Percentiles rank a stretch among this genome's conserved stretches.
These are phyloP conservation scores for Coniella lustricola DNA, from an alignment of 2,329 filamentous ascomycete genomes.

Conservation along the genomic window DNA sequence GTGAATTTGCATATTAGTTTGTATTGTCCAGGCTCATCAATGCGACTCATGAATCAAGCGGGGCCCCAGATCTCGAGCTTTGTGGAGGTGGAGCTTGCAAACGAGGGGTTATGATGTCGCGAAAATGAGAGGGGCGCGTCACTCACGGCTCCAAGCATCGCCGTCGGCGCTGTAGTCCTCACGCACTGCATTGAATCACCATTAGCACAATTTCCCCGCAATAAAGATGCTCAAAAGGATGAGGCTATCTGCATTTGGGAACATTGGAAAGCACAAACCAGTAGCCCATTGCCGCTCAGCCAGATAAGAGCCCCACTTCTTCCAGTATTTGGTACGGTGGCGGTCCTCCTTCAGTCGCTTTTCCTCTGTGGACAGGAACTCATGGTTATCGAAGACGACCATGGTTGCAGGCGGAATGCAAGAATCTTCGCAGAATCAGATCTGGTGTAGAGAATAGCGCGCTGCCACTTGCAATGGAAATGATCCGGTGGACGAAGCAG, in stretches of 20 bases:
- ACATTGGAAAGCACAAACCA: slow-evolving; percentile 45
- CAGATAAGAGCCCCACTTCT: slow-evolving; percentile 94
- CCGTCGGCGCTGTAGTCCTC: slow-evolving; percentile 88
- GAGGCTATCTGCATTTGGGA: slow-evolving; percentile 7
- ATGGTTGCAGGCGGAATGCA: slow-evolving; percentile 41
- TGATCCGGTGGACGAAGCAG: not conserved
- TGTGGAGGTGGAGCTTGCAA: slow-evolving; percentile 13
- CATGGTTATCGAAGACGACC: slow-evolving; percentile 84
- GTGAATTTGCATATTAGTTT: slow-evolving; percentile 12
- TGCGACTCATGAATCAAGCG: slow-evolving; percentile 4
- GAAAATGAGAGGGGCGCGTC: not conserved
- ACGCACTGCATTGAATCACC: slow-evolving; percentile 50
- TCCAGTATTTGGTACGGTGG: slow-evolving; percentile 86
- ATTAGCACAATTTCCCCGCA: slow-evolving; percentile 1
- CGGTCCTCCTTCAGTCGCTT: slow-evolving; percentile 81
- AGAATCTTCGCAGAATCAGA: not conserved
- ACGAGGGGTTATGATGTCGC: slow-evolving; percentile 1
- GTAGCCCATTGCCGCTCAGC: slow-evolving; percentile 95
- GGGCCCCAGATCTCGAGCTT: slow-evolving; percentile 9
- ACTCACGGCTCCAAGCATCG: slow-evolving; percentile 92
- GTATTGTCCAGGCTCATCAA: slow-evolving; percentile 21
- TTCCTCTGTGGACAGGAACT: slow-evolving; percentile 86
- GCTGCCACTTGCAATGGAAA: no score
- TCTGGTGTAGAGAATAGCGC: not conserved
- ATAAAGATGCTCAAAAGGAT: slow-evolving; percentile 11